phyloP scores from a whole-genome alignment of 1,284 basidiomycete genomes.

The Kwoniella shivajii region DNA sequence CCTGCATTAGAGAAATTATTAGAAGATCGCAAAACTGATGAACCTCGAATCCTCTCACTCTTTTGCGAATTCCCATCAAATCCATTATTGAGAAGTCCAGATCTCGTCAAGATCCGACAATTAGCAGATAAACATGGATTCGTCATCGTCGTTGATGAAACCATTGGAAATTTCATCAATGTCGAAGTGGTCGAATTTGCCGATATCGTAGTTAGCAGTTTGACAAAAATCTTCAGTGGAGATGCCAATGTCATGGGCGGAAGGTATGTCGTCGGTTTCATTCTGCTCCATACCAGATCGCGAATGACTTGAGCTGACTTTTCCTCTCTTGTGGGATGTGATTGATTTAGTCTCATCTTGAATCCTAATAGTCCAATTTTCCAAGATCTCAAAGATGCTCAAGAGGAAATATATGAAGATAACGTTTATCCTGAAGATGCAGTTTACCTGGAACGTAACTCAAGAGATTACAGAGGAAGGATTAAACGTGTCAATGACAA shows the following conservation, averaged over 20 bases:
- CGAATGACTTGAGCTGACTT: too few relatives aligned
- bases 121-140: conserved; percentile 90
- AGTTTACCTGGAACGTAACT: conserved; percentile 97
- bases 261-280: conserved; percentile 64
- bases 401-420: conserved; percentile 77
- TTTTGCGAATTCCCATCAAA: conserved; percentile 92
- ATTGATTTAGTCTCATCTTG: conserved; percentile 69
- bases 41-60: conserved; percentile 54
- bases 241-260: conserved; percentile 98
- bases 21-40: conserved; percentile 46
- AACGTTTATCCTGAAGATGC: conserved; percentile 89
- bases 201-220: conserved; percentile 90
- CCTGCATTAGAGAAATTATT: conserved; percentile 71
- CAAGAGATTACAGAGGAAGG: conserved; percentile 82
- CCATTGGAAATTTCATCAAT: conserved; percentile 94
- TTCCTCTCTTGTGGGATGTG: too few relatives aligned
- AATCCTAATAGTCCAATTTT: conserved; percentile 79
- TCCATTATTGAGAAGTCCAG: conserved; percentile 81
- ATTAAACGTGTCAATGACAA: conserved; percentile 79
- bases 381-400: conserved; percentile 62
- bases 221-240: conserved; percentile 95
- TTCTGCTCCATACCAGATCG: too few relatives aligned
- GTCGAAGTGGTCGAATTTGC: conserved; percentile 87
- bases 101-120: conserved; percentile 73
- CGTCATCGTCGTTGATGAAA: conserved; percentile 90